Evolutionary conservation across 116 monocot species (phyloP).

Genomic region (Trichopus zeylanicus): DNA sequence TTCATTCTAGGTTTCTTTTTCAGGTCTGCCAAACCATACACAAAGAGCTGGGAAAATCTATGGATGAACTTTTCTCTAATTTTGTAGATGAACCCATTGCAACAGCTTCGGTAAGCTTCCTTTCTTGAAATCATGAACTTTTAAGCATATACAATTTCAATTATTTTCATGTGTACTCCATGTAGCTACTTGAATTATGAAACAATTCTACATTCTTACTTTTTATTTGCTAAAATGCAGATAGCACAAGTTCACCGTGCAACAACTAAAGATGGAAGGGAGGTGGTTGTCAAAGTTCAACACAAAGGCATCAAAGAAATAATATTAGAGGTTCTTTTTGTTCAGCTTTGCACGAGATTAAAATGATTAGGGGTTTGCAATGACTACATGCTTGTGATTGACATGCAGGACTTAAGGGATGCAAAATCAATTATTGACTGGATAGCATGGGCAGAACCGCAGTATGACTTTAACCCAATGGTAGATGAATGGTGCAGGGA

Average conservation of each 20-base stretch:
- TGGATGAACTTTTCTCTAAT: conserved; percentile 60
- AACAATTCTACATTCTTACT: background rate
- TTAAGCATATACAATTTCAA: background rate
- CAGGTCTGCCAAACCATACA: conserved; percentile 80
- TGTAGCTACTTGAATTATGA: background rate
- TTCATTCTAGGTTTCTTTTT: background rate
- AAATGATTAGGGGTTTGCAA: background rate
- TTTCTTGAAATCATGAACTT: conserved; percentile 1
- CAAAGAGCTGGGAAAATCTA: conserved; percentile 56
- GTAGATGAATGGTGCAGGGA: conserved; percentile 99
- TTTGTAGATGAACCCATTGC: conserved; percentile 78
- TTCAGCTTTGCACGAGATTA: conserved; percentile 10
- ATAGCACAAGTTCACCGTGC: conserved; percentile 98
- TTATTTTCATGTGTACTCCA: background rate
- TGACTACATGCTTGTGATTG: conserved; percentile 11
- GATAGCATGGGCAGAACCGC: conserved; percentile 99
- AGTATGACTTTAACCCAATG: conserved; percentile 83
- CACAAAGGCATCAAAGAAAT: conserved; percentile 86
- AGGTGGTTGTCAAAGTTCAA: conserved; percentile 95
- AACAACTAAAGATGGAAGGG: conserved; percentile 57
- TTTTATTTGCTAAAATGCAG: conserved; percentile 22
- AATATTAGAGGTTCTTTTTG: conserved; percentile 68
- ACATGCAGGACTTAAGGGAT: conserved; percentile 86
- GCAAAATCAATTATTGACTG: conserved; percentile 91
- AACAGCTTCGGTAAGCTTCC: conserved; percentile 84